phyloP scores from a whole-genome alignment of 2,329 filamentous ascomycete genomes.

The Sporothrix curviconia region DNA sequence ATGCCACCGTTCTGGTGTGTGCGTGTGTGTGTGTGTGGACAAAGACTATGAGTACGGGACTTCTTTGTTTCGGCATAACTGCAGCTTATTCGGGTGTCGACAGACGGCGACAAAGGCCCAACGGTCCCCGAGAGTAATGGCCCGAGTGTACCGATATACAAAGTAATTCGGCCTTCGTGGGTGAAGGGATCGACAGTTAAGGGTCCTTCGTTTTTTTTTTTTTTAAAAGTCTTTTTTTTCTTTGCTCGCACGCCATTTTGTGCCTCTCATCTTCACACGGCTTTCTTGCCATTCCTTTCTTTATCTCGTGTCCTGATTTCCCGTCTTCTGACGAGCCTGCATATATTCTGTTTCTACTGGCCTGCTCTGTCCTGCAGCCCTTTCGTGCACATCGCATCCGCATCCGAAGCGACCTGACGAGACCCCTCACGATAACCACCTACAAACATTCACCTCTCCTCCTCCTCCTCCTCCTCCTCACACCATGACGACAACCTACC shows the following conservation, averaged over 20 bases:
- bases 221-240: constrained; percentile 1
- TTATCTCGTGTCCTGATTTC: neutral
- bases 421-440: neutral
- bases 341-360: no score
- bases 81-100: no score
- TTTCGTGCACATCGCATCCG: no score
- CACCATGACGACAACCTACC: constrained; percentile 59
- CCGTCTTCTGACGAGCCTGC: no score
- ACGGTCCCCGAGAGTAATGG: no score
- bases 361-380: no score
- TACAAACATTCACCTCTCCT: neutral
- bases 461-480: neutral
- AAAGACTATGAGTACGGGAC: no score
- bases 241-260: neutral
- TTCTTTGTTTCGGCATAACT: no score
- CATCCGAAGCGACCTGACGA: neutral
- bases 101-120: no score
- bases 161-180: no score
- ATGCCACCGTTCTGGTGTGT: neutral
- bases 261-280: neutral
- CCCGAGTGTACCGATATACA: no score
- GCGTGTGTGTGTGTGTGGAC: neutral
- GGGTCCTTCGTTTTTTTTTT: neutral
- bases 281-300: neutral
- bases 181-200: neutral